Evolutionary conservation across 1,139 yeast genomes (phyloP).

Genomic region (Zygosaccharomyces sapae): DNA sequence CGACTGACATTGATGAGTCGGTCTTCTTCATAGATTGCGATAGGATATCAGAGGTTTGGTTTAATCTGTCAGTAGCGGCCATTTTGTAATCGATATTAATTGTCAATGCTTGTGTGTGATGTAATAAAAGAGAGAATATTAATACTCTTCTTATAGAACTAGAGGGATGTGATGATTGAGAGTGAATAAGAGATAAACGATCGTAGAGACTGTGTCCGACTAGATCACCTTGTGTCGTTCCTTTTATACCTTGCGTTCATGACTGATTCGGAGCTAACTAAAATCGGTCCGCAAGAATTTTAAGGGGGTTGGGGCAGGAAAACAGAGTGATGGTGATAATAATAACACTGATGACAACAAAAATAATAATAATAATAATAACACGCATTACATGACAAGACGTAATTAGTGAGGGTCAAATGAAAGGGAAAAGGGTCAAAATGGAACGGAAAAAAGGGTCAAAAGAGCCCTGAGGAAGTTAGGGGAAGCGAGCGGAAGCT

Average conservation of each 20-base stretch:
- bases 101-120: no score
- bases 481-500: no score
- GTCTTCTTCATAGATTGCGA: conserved; percentile 24
- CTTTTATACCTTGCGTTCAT: background rate
- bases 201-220: background rate
- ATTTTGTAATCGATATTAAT: no score
- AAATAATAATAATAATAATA: background rate
- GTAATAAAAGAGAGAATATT: background rate
- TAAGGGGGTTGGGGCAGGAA: background rate
- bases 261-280: background rate
- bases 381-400: background rate
- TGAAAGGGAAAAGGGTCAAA: no score
- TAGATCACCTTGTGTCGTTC: background rate
- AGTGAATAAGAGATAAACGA: background rate
- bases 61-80: conserved; percentile 35
- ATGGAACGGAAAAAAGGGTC: conserved; percentile 6
- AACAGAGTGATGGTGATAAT: background rate
- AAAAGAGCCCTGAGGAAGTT: no score
- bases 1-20: conserved; percentile 20
- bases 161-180: no score
- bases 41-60: conserved; percentile 31
- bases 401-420: background rate
- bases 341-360: background rate
- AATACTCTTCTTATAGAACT: background rate
- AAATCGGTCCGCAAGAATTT: conserved; percentile 1